These are phyloP conservation scores for Echria macrotheca DNA, from an alignment of 495 filamentous ascomycete species.

Conservation along the genomic window DNA sequence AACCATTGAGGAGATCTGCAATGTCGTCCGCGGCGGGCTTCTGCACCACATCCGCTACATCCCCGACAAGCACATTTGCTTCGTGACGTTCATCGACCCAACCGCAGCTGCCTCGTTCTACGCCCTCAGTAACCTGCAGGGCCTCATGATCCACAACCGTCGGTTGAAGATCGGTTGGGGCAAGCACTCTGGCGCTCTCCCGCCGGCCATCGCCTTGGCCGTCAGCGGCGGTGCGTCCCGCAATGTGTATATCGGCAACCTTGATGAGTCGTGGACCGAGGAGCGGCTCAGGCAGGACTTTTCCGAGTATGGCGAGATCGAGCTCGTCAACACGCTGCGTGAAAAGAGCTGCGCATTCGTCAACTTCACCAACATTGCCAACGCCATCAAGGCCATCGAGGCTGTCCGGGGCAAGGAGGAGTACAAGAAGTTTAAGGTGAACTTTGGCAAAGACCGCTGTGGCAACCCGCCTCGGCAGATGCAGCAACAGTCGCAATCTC, in stretches of 20 bases:
- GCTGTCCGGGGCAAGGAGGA: conserved; percentile 90
- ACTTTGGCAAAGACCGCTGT: conserved; percentile 97
- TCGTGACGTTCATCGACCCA: conserved; percentile 98
- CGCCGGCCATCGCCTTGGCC: conserved; percentile 91
- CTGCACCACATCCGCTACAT: conserved; percentile 98
- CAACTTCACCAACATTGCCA: conserved; percentile 99
- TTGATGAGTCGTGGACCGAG: conserved; percentile 95
- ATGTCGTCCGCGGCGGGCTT: conserved; percentile 87
- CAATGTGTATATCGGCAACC: conserved; percentile 96
- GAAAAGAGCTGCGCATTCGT: conserved; percentile 99
- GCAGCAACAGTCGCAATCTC: conserved; percentile 46
- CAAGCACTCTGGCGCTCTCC: conserved; percentile 95
- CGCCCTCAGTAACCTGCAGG: conserved; percentile 92
- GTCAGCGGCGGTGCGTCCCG: conserved; percentile 93
- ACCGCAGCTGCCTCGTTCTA: conserved; percentile 98
- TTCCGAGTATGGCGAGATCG: conserved; percentile 95
- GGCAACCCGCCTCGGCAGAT: conserved; percentile 90
- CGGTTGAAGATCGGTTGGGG: conserved; percentile 98
- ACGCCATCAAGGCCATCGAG: conserved; percentile 98
- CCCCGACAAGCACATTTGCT: conserved; percentile 99
- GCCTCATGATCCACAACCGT: conserved; percentile 98
- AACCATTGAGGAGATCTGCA: conserved; percentile 97
- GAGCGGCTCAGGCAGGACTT: conserved; percentile 95
- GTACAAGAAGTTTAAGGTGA: conserved; percentile 97
- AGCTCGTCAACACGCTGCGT: conserved; percentile 90